Conservation (phyloP, 1,139 yeast genomes). For the Debaryomyces singareniensis region DNA sequence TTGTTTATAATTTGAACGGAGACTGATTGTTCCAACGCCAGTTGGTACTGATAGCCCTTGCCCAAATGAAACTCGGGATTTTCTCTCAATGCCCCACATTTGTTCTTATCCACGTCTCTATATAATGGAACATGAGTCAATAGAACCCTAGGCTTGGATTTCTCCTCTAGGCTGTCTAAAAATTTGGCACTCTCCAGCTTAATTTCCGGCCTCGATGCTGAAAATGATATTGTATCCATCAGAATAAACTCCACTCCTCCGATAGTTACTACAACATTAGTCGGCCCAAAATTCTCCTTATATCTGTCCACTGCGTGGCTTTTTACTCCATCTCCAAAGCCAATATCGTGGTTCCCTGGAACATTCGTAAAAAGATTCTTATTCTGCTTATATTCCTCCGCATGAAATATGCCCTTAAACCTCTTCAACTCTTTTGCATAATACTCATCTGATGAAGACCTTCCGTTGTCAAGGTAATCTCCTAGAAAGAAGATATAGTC, state of each 20-base stretch:
- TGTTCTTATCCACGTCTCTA: slow-evolving; percentile 22
- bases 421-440: slow-evolving; percentile 30
- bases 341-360: slow-evolving; percentile 57
- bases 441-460: slow-evolving; percentile 35
- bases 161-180: slow-evolving; percentile 14
- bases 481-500: slow-evolving; percentile 45
- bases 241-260: slow-evolving; percentile 41
- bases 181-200: slow-evolving; percentile 24
- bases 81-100: slow-evolving; percentile 46
- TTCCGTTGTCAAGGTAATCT: slow-evolving; percentile 49
- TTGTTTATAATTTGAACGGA: slow-evolving; percentile 22
- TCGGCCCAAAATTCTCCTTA: slow-evolving; percentile 30
- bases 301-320: slow-evolving; percentile 32
- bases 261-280: slow-evolving; percentile 24
- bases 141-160: slow-evolving; percentile 29
- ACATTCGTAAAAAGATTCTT: slow-evolving; percentile 26
- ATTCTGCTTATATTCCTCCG: slow-evolving; percentile 16
- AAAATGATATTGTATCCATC: slow-evolving; percentile 40
- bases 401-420: slow-evolving; percentile 32
- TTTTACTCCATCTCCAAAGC: slow-evolving; percentile 45
- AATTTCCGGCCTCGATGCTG: slow-evolving; percentile 25
- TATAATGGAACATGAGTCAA: slow-evolving; percentile 46
- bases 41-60: slow-evolving; percentile 48
- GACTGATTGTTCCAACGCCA: slow-evolving; percentile 26
- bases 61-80: slow-evolving; percentile 16